Conservation (phyloP, 305 asterid genomes). For the Solanum hybrid region DNA sequence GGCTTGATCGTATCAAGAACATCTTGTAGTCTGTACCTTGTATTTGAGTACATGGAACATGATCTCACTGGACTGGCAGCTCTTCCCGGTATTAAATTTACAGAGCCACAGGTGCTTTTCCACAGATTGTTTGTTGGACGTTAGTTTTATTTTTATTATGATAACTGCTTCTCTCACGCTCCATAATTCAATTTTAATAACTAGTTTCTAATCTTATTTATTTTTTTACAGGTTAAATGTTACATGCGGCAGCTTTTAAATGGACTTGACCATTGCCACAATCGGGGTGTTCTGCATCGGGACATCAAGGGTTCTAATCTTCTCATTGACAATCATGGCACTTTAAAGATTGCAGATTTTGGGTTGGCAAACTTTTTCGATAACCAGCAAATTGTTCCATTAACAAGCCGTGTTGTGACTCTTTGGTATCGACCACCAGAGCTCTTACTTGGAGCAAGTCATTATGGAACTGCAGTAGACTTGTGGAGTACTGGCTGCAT, state of each 20-base stretch:
- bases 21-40: conserved; percentile 14
- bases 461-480: conserved; percentile 17
- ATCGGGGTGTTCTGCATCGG: conserved; percentile 15
- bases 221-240: conserved; percentile 12
- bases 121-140: neutral
- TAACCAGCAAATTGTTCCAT: neutral
- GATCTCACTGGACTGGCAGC: conserved; percentile 22
- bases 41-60: conserved; percentile 23
- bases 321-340: conserved; percentile 10
- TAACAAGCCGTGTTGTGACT: conserved; percentile 20
- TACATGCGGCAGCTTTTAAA: conserved; percentile 13
- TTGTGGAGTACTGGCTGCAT: conserved; percentile 23
- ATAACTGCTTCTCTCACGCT: no score
- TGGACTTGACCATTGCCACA: conserved; percentile 19
- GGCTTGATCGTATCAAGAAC: conserved; percentile 9
- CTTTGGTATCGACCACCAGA: conserved; percentile 25
- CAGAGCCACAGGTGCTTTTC: conserved; percentile 22
- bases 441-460: conserved; percentile 16
- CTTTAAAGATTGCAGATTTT: conserved; percentile 17
- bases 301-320: conserved; percentile 21
- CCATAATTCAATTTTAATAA: neutral
- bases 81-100: conserved; percentile 12
- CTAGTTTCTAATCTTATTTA: no score
- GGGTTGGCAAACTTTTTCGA: conserved; percentile 12
- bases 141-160: neutral